Base-by-base conservation (phyloP, 768 basidiomycete genomes). In the Coprinopsis cinerea region DNA sequence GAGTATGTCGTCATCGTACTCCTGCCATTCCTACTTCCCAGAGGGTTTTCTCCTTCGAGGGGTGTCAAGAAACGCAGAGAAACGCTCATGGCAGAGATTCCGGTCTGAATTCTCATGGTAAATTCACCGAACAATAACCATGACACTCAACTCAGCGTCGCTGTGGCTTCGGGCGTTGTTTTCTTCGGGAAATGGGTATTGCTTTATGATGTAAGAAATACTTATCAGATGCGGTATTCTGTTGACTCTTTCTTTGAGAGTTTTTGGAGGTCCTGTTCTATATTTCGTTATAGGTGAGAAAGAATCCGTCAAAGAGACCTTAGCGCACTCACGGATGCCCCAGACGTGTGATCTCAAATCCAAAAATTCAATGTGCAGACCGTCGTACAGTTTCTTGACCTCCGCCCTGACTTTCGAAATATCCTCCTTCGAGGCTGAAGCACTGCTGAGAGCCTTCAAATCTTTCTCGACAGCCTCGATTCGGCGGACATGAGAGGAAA, bases 401-500 rank as follows among this genome's bases (percentile, higher is more conserved):
- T 96, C 93, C 10, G 79, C 78, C 52, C 92, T 73, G 6, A 91
- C 68, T 51, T 80, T 76, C 20, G 81, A 76, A 27, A 91, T 69
- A 55, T 96, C 93, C 35, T 92, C 92, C 66, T 91, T 93, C 25
- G 75, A 76, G 6, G 87, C 77, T 1, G 85, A 76, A 17, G 71
- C 67, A 44, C 82, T 78, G 5, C 76, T 72, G 22, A 96, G 61
- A 0, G 84, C 82, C 63, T 88, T 91, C 58, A 94, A 63, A 57
- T 93, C 90, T 64, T 91, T 91, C 68, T 96, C 92, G 1, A 94
- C 89, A 2, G 83, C 79, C 63, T 93, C 88, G 59, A 92, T 91
- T 49, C 88, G 71, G 54, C 82, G 71, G 2, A 92, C 81, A 61
- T 92, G 89, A n/a, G 82, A 79, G 11, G 89, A 85, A 51, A 92